phyloP scores from a whole-genome alignment of 2,329 filamentous ascomycete species.

The Exophiala calicioides region DNA sequence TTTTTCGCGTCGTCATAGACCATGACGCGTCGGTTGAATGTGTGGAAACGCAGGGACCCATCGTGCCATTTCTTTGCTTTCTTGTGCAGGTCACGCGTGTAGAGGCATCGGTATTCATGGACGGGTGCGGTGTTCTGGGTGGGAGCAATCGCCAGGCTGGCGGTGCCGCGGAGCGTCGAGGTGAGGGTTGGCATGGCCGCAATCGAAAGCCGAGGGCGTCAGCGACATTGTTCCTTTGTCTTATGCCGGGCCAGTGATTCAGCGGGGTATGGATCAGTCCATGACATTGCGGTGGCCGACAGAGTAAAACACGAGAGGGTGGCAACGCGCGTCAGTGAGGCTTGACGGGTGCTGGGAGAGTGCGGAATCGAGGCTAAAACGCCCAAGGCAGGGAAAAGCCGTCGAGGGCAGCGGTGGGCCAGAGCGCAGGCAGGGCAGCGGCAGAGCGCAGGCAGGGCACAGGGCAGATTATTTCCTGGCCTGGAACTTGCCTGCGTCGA shows the following conservation, averaged over 20 bases:
- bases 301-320: background rate
- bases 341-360: too few relatives aligned
- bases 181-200: constrained; percentile 18
- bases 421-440: too few relatives aligned
- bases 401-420: too few relatives aligned
- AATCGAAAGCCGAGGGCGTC: constrained; percentile 10
- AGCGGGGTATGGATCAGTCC: background rate
- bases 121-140: constrained; percentile 71
- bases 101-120: constrained; percentile 80
- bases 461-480: too few relatives aligned
- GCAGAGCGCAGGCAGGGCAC: too few relatives aligned
- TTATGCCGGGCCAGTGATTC: background rate
- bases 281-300: constrained; percentile 1
- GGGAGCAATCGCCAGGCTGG: constrained; percentile 45
- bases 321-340: too few relatives aligned
- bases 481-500: too few relatives aligned
- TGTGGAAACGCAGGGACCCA: constrained; percentile 82
- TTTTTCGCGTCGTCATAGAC: constrained; percentile 81
- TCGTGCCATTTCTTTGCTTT: constrained; percentile 96
- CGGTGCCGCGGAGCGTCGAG: constrained; percentile 34
- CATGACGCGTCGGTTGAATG: constrained; percentile 89
- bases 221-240: constrained; percentile 17
- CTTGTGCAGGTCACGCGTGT: constrained; percentile 77
- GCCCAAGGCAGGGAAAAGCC: too few relatives aligned
- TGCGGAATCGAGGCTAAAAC: too few relatives aligned